phyloP scores from a whole-genome alignment of 441 rosid species.

The Raphanus hybrid region DNA sequence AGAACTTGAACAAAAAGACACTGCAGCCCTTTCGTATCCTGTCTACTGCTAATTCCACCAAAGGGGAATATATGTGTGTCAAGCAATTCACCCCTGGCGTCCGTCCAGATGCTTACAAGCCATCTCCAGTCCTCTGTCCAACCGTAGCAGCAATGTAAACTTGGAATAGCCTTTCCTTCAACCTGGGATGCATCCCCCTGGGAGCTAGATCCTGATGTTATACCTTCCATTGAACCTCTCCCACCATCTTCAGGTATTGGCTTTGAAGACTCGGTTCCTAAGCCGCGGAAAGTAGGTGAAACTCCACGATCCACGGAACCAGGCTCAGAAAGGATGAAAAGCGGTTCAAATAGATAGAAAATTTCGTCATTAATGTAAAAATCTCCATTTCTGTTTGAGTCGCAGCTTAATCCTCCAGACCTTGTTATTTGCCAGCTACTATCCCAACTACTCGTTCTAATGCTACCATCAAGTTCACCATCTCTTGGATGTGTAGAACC shows the following conservation, averaged over 20 bases:
- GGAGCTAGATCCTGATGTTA: conserved; percentile 70
- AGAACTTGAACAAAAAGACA: conserved; percentile 97
- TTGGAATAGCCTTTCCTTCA: conserved; percentile 79
- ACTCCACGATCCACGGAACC: conserved; percentile 92
- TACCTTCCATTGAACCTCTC: conserved; percentile 68
- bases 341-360: conserved; percentile 94
- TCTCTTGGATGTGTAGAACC: conserved; percentile 87
- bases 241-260: conserved; percentile 65
- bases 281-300: conserved; percentile 62
- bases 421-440: conserved; percentile 88
- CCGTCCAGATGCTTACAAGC: conserved; percentile 99
- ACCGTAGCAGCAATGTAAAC: conserved; percentile 98
- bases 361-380: conserved; percentile 66
- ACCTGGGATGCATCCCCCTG: conserved; percentile 76
- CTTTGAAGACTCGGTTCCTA: conserved; percentile 68
- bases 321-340: conserved; percentile 96
- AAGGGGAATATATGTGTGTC: conserved; percentile 98
- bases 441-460: conserved; percentile 86
- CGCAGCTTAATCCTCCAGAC: conserved; percentile 79
- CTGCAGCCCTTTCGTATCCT: conserved; percentile 99
- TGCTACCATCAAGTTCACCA: conserved; percentile 85
- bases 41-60: conserved; percentile 99
- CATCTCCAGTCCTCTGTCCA: conserved; percentile 99
- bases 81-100: conserved; percentile 97
- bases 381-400: conserved; percentile 87